These are phyloP conservation scores for Hura crepitans DNA, from an alignment of 441 rosid genomes.

Conservation along the genomic window DNA sequence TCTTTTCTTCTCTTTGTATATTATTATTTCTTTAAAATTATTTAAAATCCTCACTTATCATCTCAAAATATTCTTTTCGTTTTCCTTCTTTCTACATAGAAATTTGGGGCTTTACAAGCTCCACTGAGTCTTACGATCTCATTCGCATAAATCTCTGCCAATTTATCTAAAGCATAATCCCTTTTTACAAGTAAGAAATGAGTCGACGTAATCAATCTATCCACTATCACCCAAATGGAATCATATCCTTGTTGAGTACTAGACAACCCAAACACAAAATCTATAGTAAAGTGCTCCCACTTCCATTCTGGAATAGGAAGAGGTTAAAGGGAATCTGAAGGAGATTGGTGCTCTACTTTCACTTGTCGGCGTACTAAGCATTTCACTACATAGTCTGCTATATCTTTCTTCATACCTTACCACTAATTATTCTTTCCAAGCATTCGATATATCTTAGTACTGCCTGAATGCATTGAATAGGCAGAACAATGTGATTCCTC, in stretches of 20 bases:
- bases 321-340: not conserved
- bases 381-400: not conserved
- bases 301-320: not conserved
- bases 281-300: not conserved
- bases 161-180: not conserved
- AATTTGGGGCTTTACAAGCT: too few relatives aligned
- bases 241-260: not conserved
- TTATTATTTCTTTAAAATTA: too few relatives aligned
- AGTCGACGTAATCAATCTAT: not conserved
- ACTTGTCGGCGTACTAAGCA: not conserved
- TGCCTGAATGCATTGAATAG: too few relatives aligned
- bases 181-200: not conserved
- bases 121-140: not conserved
- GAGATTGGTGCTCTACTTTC: not conserved
- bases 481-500: not conserved
- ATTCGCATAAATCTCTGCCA: not conserved
- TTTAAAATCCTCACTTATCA: too few relatives aligned
- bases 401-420: not conserved
- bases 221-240: not conserved
- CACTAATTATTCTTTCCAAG: not conserved
- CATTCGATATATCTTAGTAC: too few relatives aligned
- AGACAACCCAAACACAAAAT: not conserved
- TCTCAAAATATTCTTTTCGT: too few relatives aligned
- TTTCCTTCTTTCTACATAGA: too few relatives aligned
- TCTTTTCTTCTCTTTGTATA: too few relatives aligned